Base-by-base conservation (phyloP, 495 filamentous ascomycete species). In the Podospora sp. region DNA sequence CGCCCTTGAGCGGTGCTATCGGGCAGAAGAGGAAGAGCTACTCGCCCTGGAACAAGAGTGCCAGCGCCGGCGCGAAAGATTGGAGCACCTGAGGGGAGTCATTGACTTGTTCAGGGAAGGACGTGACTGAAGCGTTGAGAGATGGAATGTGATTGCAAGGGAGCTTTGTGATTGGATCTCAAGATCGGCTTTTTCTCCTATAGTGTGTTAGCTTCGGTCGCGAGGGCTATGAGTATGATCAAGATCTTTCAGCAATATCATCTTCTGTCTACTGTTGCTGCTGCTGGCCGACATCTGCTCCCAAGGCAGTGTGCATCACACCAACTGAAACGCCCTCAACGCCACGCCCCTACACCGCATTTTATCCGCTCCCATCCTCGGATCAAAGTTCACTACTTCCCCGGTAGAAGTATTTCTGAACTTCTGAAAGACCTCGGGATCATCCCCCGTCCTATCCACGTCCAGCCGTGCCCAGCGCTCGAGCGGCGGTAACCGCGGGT, bases 321-420 rank as follows among this genome's bases (percentile, higher is more conserved):
- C 40, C 40, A 46, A 18, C 40, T 18, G 40, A 46, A 46, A 46
- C 40, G 40, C 40, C 16, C 2, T 46, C 40, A 46, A 46, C 40
- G 57, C 57, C 26, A 20, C 24, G 5, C 57, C 57, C 20, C 57
- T 60, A 22, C 16, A 6, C 26, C 20, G n/a, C 2, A 60, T 5
- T 4, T 20, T 18, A 11, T n/a, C 29, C 57, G 29, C 25, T 0
- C 22, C 35, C 27, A 60, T 33, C 29, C 57, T 60, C 26, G 57
- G 57, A 26, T 60, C 57, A 60, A 18, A 35, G 26, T 60, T 60
- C 22, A 60, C n/a, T 6, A 60, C 26, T 9, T 60, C 16, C 4
- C 57, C 57, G 3, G 26, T 60, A 0, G 27, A 12, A 29, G 20
- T 3, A 20, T 60, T 60, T 18, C 18, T 35, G 29, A 60, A 35